These are phyloP conservation scores for Ceratocystis alfenasii DNA, from an alignment of 2,329 filamentous ascomycete genomes.

Conservation along the genomic window DNA sequence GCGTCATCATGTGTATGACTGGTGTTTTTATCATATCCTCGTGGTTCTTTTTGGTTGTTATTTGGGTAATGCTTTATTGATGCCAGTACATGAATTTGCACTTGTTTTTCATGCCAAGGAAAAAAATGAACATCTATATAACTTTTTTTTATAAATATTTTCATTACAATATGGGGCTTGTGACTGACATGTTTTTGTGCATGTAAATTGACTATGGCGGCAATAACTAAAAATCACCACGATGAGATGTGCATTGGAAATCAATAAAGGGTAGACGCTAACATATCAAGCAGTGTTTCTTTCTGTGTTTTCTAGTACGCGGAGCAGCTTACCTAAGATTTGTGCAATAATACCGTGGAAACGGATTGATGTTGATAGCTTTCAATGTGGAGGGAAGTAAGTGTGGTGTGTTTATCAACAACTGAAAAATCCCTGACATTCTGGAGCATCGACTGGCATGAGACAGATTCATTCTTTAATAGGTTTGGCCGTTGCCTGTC, in stretches of 20 bases:
- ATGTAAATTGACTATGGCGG: too few species aligned
- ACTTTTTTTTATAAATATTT: background rate
- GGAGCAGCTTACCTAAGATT: too few species aligned
- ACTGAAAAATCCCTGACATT: background rate
- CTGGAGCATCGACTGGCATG: background rate
- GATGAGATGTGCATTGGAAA: too few species aligned
- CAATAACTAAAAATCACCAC: too few species aligned
- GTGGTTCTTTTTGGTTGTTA: background rate
- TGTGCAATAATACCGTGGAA: background rate
- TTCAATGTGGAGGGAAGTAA: background rate
- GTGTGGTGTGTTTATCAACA: background rate
- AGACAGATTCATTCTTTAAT: conserved; percentile 9
- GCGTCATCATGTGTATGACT: background rate
- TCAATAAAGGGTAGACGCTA: background rate
- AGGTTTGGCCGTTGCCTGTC: background rate
- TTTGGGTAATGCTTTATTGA: background rate
- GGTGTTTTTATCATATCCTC: background rate
- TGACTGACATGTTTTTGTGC: too few species aligned
- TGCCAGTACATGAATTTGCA: background rate
- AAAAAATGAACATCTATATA: background rate
- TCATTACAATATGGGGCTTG: background rate
- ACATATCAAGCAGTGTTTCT: background rate
- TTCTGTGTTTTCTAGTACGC: too few species aligned
- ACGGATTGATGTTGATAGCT: background rate
- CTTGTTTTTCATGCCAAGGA: background rate